Base-by-base conservation (phyloP, 768 basidiomycete genomes). In the Mycena polygramma region DNA sequence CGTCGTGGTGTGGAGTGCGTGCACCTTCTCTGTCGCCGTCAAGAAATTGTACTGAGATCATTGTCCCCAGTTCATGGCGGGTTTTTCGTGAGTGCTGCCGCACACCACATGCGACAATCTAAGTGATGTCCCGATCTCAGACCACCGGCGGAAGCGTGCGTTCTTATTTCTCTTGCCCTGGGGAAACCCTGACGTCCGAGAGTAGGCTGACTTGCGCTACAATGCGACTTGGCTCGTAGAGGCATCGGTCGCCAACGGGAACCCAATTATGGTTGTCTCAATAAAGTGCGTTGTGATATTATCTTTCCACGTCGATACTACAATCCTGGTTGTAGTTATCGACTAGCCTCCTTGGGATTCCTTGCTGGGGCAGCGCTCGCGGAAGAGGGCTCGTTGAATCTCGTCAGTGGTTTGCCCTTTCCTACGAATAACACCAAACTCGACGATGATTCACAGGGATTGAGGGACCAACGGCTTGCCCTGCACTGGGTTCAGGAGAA, bases 241-340 rank as follows among this genome's bases (percentile, higher is more conserved):
- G 15, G 52, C 52, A 53, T 53, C 52, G 26, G 52, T 53, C 15
- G 52, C 52, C 11, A 53, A 53, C 52, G 52, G 52, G 52, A 53
- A 53, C 6, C 52, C 52, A 53, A 53, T 53, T 14, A 53, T 53
- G 52, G 52, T 53, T 35, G 52, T 53, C 26, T 53, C 52, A 30
- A 53, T 53, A 30, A 53, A 53, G 52, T 53, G 52, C 15, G 52
- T 35, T 35, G 9, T 15, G n/a, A 41, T 10, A 17, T 17, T 17
- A 20, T 46, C 17, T 2, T 30, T 26, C 30, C 26, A 15, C 14
- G 52, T 53, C 6, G 26, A 13, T 35, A n/a, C 26, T 53, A 14
- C n/a, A 53, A 15, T 53, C 52, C 30, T 24, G 13, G 22, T 51
- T 2, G 5, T 13, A 53, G 52, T 15, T 53, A 53, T 53, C 52